Percentiles rank a stretch among this genome's conserved stretches.
These are phyloP conservation scores for Achaetomiella virescens DNA, from an alignment of 495 filamentous ascomycete species.

Conservation along the genomic window DNA sequence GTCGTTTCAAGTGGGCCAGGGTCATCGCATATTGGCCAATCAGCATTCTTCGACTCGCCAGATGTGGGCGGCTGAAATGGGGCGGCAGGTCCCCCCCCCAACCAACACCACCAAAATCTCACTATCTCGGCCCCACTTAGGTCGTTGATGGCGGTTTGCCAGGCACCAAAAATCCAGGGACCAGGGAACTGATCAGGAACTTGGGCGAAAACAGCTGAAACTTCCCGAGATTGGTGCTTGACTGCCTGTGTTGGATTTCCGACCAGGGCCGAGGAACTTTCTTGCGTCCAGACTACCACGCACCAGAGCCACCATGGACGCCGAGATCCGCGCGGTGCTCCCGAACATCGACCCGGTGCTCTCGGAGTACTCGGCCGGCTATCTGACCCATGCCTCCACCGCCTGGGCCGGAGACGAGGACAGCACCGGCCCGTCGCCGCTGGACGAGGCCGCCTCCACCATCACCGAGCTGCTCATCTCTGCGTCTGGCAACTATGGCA, in stretches of 20 bases:
- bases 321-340: constrained; percentile 79
- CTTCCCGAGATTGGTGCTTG: constrained; percentile 11
- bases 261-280: neutral
- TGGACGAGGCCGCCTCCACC: constrained; percentile 76
- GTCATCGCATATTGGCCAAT: constrained; percentile 10
- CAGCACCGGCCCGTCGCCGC: constrained; percentile 57
- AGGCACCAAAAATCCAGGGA: constrained; percentile 1
- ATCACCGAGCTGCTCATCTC: constrained; percentile 84
- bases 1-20: neutral
- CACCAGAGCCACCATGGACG: constrained; percentile 60
- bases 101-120: neutral
- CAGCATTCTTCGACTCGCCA: neutral
- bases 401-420: constrained; percentile 73
- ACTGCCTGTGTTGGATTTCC: neutral
- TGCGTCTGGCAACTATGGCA: constrained; percentile 69
- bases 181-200: neutral
- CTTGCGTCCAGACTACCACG: neutral
- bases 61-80: constrained; percentile 3
- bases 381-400: constrained; percentile 86
- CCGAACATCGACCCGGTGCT: constrained; percentile 86
- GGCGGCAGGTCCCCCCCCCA: constrained; percentile 14
- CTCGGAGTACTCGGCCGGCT: constrained; percentile 90
- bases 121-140: neutral
- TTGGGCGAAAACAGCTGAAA: neutral
- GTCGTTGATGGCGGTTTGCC: neutral